Conservation (phyloP, 495 filamentous ascomycete genomes). For the Penicillium pulvis region DNA sequence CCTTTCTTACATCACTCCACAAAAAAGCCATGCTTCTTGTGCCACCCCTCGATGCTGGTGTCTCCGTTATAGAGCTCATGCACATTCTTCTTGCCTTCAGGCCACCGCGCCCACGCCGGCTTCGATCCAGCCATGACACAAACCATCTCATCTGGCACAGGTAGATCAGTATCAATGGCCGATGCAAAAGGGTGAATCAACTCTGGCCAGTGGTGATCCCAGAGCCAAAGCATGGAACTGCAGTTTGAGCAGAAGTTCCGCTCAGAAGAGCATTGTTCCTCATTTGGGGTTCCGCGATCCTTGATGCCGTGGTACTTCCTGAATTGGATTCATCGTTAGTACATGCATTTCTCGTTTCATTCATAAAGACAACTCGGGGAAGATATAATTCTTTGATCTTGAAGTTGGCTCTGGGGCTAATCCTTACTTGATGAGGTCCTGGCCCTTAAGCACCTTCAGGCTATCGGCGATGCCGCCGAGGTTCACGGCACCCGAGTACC, state of each 20-base stretch:
- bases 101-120: conserved; percentile 53
- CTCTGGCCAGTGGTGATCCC: conserved; percentile 54
- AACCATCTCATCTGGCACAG: conserved; percentile 54
- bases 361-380: background rate
- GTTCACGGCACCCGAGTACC: conserved; percentile 52
- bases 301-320: conserved; percentile 56
- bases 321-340: background rate
- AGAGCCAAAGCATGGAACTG: conserved; percentile 53
- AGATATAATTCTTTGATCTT: background rate
- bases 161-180: conserved; percentile 57
- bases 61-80: conserved; percentile 42
- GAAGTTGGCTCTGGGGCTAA: background rate
- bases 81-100: conserved; percentile 52
- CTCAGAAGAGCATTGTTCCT: conserved; percentile 47
- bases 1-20: background rate
- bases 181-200: conserved; percentile 59
- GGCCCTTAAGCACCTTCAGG: conserved; percentile 49
- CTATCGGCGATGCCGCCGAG: conserved; percentile 52
- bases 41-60: conserved; percentile 54
- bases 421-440: conserved; percentile 51
- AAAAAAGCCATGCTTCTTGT: conserved; percentile 45
- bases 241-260: conserved; percentile 58
- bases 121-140: conserved; percentile 52
- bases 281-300: conserved; percentile 48
- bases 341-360: background rate